A percentile compares a stretch with the other conserved stretches of the same genome.
Conservation (phyloP, 495 filamentous ascomycete genomes). For the Neurospora tetrasperma region DNA sequence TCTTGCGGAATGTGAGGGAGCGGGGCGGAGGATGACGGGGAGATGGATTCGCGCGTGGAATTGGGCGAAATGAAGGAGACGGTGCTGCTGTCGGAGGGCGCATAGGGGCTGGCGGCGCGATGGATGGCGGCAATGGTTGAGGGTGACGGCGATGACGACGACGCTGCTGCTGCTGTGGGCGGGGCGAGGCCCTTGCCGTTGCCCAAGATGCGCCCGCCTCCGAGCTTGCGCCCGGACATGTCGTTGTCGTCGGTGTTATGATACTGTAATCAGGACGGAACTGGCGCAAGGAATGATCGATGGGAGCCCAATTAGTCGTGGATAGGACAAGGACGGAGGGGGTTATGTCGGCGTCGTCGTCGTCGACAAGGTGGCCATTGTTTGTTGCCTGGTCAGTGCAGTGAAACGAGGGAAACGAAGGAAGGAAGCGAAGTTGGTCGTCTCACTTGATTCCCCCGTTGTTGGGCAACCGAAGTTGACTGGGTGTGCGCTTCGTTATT, state of each 20-base stretch:
- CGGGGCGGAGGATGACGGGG: conserved; percentile 29
- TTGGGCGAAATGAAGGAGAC: conserved; percentile 34
- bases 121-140: background rate
- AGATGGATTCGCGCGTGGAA: conserved; percentile 20
- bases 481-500: background rate
- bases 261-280: background rate
- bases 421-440: background rate
- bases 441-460: conserved; percentile 1
- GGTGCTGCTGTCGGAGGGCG: conserved; percentile 45
- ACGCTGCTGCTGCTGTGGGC: conserved; percentile 25
- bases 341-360: background rate
- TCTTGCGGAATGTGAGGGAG: conserved; percentile 33
- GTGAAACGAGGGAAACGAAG: background rate
- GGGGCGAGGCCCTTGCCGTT: conserved; percentile 68
- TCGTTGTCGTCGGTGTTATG: conserved; percentile 2
- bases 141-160: background rate
- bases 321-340: background rate
- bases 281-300: background rate
- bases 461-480: background rate
- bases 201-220: conserved; percentile 80
- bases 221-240: conserved; percentile 77
- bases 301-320: background rate
- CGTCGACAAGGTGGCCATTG: background rate
- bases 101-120: conserved; percentile 33
- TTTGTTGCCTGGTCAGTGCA: conserved; percentile 2